Base-by-base conservation (phyloP, 139 green algal species). In the Tetradesmus lagerheimii region DNA sequence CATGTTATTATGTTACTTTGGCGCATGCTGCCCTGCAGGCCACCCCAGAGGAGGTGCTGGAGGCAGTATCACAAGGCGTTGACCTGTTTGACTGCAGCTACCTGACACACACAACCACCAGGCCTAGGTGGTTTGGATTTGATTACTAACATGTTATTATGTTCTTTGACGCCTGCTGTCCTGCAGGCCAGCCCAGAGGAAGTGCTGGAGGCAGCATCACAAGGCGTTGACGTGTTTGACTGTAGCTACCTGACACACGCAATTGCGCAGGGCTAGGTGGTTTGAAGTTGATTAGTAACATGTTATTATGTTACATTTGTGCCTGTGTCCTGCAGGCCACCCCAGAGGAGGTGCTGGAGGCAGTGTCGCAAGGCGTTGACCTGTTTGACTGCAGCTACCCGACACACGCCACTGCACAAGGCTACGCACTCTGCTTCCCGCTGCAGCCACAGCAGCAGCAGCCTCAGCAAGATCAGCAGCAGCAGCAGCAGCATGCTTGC, bases 401-500 rank as follows among this genome's bases (percentile, higher is more conserved):
- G 12, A 81, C 77, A 12, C 66, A 93, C 47, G 82, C 91, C 2
- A 95, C 93, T 5, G 64, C 86, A 0, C 88, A 77, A 3, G 95
- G 95, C 45, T 96, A 95, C 50, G 95, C 95, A 0, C 91, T 97
- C 4, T 91, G 31, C 71, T 97, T 97, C 77, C 93, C 93, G 3
- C 31, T 95, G 25, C 41, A 15, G 8, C 81, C n/a, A 45, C 67
- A 89, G 71, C 14, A 74, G 1, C 39, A 71, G 20, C 34, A 90
- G 39, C n/a, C n/a, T n/a, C n/a, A n/a, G n/a, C n/a, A n/a, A n/a
- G n/a, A n/a, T n/a, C 50, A 85, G 87, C 34, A 91, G 67, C 80
- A 80, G 50, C 27, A 77, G 82, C 74, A 77, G 67, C 84, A 71
- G 38, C 39, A 27, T 50, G 9, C 41, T 31, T 34, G 83, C 20